These are phyloP conservation scores for Hyaloscypha hepaticicola DNA, from an alignment of 495 filamentous ascomycete species.

Conservation along the genomic window DNA sequence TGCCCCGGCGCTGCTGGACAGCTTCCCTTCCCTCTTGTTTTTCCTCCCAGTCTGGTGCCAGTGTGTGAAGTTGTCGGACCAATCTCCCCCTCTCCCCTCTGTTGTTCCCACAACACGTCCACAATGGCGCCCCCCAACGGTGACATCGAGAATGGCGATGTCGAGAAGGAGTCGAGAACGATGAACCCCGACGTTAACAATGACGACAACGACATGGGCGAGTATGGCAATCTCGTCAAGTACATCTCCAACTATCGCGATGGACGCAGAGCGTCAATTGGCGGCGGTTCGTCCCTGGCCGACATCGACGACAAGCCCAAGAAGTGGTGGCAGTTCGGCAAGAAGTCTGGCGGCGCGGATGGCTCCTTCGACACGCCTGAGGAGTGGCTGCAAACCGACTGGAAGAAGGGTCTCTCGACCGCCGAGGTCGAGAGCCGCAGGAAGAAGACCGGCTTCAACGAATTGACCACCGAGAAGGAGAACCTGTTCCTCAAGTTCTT, in stretches of 20 bases:
- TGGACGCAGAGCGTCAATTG: conserved; percentile 55
- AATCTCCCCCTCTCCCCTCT: conserved; percentile 10
- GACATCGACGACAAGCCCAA: conserved; percentile 37
- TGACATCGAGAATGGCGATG: conserved; percentile 30
- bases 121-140: conserved; percentile 24
- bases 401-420: conserved; percentile 58
- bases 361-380: conserved; percentile 56
- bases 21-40: neutral
- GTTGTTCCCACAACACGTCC: neutral
- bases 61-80: neutral
- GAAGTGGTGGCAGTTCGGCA: conserved; percentile 60
- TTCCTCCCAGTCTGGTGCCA: neutral
- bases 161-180: conserved; percentile 20
- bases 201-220: conserved; percentile 33
- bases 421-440: conserved; percentile 63
- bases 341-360: conserved; percentile 35
- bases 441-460: conserved; percentile 69
- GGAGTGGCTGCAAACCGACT: conserved; percentile 73
- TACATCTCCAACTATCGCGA: conserved; percentile 68
- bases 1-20: neutral
- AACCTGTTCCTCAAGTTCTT: conserved; percentile 76
- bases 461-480: conserved; percentile 72
- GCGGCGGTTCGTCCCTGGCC: conserved; percentile 45
- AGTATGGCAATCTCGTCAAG: conserved; percentile 51
- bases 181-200: neutral